Evolutionary conservation across 768 basidiomycete species (phyloP).

Genomic region (Chlorophyllum brunneum): DNA sequence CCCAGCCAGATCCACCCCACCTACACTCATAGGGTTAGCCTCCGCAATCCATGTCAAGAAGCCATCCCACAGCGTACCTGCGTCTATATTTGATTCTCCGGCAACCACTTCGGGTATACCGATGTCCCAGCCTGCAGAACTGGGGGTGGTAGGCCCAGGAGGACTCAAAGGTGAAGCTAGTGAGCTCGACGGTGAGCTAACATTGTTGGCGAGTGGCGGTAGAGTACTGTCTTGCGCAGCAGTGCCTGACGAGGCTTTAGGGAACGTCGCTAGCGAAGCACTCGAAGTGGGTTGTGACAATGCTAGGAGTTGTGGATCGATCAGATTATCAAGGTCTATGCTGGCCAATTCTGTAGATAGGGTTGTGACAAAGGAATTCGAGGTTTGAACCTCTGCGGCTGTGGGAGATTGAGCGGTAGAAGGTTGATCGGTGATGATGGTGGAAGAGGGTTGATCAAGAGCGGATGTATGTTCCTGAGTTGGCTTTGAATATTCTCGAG

Average conservation of each 20-base stretch:
- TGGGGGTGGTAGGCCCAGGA: conserved; percentile 32
- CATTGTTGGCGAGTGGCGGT: neutral
- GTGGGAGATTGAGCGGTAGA: neutral
- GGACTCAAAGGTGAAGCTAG: conserved; percentile 29
- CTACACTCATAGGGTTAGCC: neutral
- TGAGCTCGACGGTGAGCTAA: conserved; percentile 25
- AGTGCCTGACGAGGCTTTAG: too few species aligned
- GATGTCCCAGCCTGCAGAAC: conserved; percentile 32
- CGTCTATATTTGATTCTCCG: conserved; percentile 3
- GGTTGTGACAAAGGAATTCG: too few species aligned
- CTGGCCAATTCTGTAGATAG: neutral
- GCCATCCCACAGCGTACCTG: conserved; percentile 21
- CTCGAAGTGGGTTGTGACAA: conserved; percentile 18
- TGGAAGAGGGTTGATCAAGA: too few species aligned
- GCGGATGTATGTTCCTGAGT: too few species aligned
- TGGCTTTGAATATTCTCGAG: neutral
- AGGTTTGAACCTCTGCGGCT: neutral
- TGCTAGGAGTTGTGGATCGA: conserved; percentile 31
- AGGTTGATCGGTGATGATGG: too few species aligned
- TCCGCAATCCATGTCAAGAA: conserved; percentile 12
- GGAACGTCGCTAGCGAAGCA: too few species aligned
- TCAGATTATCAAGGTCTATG: conserved; percentile 16
- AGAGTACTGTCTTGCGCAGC: neutral
- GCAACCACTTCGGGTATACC: conserved; percentile 28
- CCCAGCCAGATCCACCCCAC: too few species aligned